These are phyloP conservation scores for Paspalum vaginatum DNA, from an alignment of 176 grass and related monocot genomes.

Conservation along the genomic window DNA sequence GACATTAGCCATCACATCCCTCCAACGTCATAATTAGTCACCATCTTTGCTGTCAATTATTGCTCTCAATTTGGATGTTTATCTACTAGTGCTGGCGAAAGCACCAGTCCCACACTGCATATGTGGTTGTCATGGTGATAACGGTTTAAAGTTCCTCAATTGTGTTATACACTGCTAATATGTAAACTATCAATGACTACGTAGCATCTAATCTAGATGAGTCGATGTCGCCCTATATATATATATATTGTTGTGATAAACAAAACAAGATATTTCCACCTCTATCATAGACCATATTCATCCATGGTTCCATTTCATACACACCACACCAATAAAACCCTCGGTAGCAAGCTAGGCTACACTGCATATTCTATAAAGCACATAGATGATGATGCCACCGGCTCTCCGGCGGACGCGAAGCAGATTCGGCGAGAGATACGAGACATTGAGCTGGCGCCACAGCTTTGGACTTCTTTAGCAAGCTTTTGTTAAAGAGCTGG, in stretches of 20 bases:
- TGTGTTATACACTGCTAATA: background rate
- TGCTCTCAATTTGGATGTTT: background rate
- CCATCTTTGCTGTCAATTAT: too few species aligned
- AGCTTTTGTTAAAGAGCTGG: conserved; percentile 32
- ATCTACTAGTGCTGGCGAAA: too few species aligned
- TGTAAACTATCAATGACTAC: too few species aligned
- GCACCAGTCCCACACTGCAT: too few species aligned
- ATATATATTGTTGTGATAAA: background rate
- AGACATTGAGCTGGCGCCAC: conserved; percentile 36
- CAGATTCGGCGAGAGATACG: conserved; percentile 26
- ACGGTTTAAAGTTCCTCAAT: background rate
- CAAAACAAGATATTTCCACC: background rate
- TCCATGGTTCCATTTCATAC: background rate
- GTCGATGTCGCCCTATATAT: too few species aligned
- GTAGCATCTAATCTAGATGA: too few species aligned
- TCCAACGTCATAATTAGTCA: too few species aligned
- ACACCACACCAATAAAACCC: background rate
- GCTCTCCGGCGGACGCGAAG: background rate
- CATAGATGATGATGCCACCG: background rate
- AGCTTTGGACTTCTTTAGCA: conserved; percentile 31
- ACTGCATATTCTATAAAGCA: background rate
- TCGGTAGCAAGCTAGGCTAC: background rate
- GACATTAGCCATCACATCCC: background rate
- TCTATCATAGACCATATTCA: background rate
- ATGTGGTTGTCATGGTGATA: background rate